These are phyloP conservation scores for Aspergillus brunneoviolaceus DNA, from an alignment of 2,329 filamentous ascomycete species.

Conservation along the genomic window DNA sequence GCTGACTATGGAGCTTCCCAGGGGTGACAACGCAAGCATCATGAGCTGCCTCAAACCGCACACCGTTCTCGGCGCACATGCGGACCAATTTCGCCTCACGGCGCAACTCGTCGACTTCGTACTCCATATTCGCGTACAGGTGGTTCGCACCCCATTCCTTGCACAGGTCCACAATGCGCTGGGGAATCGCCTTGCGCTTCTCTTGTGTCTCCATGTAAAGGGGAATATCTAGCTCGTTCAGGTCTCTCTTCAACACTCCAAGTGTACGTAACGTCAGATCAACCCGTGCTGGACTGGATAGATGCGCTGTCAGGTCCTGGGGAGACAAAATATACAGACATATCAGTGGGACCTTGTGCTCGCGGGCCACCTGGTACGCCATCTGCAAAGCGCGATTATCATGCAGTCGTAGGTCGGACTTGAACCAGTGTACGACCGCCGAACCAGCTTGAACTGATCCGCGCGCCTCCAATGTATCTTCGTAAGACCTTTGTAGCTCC, in stretches of 20 bases:
- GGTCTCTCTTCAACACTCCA: slow-evolving; percentile 61
- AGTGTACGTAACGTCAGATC: slow-evolving; percentile 79
- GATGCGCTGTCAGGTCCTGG: slow-evolving; percentile 79
- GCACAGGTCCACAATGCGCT: slow-evolving; percentile 64
- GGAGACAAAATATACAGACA: slow-evolving; percentile 78
- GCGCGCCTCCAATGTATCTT: slow-evolving; percentile 58
- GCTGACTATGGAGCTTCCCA: slow-evolving; percentile 63
- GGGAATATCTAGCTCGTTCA: slow-evolving; percentile 72
- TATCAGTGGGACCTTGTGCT: slow-evolving; percentile 69
- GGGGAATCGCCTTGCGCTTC: slow-evolving; percentile 62
- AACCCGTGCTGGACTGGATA: slow-evolving; percentile 69
- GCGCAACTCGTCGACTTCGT: slow-evolving; percentile 85
- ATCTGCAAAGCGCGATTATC: slow-evolving; percentile 73
- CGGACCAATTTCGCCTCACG: slow-evolving; percentile 69
- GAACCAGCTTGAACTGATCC: slow-evolving; percentile 54
- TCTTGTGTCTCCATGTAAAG: slow-evolving; percentile 72
- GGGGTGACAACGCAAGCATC: slow-evolving; percentile 83
- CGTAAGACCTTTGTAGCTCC: slow-evolving; percentile 59
- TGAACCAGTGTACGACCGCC: slow-evolving; percentile 87
- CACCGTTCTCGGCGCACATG: slow-evolving; percentile 60
- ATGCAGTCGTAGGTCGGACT: slow-evolving; percentile 69
- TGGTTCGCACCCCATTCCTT: slow-evolving; percentile 72
- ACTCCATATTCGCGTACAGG: slow-evolving; percentile 81
- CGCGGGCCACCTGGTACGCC: slow-evolving; percentile 66
- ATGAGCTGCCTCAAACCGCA: slow-evolving; percentile 70